Conservation (phyloP, 306 rosid genomes). For the Psophocarpus tetragonolobus region DNA sequence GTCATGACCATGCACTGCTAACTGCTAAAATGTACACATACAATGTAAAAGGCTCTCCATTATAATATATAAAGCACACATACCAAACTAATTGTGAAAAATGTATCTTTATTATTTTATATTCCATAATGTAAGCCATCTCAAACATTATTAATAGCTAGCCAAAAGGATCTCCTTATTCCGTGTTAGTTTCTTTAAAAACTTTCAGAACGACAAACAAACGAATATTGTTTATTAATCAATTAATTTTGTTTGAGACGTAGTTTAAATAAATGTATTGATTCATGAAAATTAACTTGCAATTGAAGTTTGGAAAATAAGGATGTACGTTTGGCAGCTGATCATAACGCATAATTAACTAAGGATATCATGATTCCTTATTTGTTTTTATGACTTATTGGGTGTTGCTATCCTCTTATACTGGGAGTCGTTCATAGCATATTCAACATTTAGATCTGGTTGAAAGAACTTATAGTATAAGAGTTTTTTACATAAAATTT, state of each 20-base stretch:
- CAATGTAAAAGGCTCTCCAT: too few relatives aligned
- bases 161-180: background rate
- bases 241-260: constrained; percentile 29
- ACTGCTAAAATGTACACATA: constrained; percentile 25
- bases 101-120: background rate
- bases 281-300: background rate
- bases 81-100: too few relatives aligned
- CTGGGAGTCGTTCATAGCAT: too few relatives aligned
- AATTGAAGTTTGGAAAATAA: background rate
- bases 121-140: background rate
- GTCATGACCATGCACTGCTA: constrained; percentile 40
- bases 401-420: background rate
- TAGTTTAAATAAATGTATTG: constrained; percentile 31
- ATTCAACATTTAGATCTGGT: too few relatives aligned
- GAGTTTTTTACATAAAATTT: too few relatives aligned
- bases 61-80: too few relatives aligned
- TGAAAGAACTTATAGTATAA: too few relatives aligned
- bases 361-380: background rate
- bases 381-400: background rate
- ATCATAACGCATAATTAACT: background rate
- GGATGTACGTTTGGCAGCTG: background rate
- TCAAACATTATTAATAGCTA: background rate
- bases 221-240: background rate
- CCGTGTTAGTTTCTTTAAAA: background rate
- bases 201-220: background rate